Evolutionary conservation across 257 asterid genomes (phyloP).

Genomic region (Datura wrightii): DNA sequence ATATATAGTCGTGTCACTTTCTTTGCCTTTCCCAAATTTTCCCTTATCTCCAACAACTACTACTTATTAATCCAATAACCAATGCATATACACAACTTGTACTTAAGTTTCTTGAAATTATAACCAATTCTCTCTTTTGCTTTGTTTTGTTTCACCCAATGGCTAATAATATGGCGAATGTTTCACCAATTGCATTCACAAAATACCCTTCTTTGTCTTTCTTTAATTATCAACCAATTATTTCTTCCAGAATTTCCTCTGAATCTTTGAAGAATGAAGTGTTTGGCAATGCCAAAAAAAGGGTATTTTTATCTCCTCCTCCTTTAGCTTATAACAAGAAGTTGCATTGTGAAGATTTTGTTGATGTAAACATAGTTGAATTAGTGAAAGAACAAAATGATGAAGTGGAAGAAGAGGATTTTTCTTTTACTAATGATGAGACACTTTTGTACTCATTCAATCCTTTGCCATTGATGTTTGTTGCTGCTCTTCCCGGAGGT

Average conservation of each 20-base stretch:
- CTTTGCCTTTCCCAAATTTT: constrained; percentile 56
- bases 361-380: constrained; percentile 30
- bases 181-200: constrained; percentile 48
- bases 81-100: not conserved
- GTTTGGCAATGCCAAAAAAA: constrained; percentile 21
- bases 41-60: constrained; percentile 36
- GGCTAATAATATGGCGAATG: constrained; percentile 55
- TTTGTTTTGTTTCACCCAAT: constrained; percentile 33
- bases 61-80: not conserved
- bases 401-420: constrained; percentile 24
- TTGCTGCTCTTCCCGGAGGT: constrained; percentile 93
- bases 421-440: constrained; percentile 36
- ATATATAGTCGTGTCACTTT: constrained; percentile 62
- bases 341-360: constrained; percentile 37
- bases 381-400: constrained; percentile 18
- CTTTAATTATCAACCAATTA: constrained; percentile 33
- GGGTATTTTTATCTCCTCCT: constrained; percentile 30
- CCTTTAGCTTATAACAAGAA: constrained; percentile 39
- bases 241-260: constrained; percentile 24
- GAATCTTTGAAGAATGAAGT: constrained; percentile 22
- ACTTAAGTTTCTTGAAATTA: not conserved
- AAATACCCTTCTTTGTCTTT: constrained; percentile 40
- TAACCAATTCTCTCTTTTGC: not conserved
- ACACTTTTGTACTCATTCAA: constrained; percentile 60
- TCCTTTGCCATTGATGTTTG: constrained; percentile 59